Percentiles rank a stretch among this genome's conserved stretches.
These are phyloP conservation scores for Pyricularia grisea DNA, from an alignment of 2,329 filamentous ascomycete genomes.

Conservation along the genomic window DNA sequence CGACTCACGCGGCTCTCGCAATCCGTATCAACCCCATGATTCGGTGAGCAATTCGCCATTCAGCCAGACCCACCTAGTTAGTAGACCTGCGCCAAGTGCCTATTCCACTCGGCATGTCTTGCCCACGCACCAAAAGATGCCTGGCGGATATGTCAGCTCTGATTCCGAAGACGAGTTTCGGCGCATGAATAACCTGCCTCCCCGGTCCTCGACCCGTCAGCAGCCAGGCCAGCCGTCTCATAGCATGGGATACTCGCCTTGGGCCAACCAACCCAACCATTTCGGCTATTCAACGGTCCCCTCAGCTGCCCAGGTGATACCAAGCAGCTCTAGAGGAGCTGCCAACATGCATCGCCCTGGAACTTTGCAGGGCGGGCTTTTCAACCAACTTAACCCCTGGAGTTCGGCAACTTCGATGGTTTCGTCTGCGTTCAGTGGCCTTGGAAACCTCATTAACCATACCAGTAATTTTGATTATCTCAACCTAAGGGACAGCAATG, in stretches of 20 bases:
- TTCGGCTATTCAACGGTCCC: neutral
- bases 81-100: neutral
- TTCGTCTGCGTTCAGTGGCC: neutral
- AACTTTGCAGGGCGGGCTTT: neutral
- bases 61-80: neutral
- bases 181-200: neutral
- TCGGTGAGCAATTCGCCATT: neutral
- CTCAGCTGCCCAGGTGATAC: neutral
- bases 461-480: constrained; percentile 18
- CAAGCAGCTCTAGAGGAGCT: neutral
- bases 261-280: neutral
- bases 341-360: neutral
- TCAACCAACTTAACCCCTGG: neutral
- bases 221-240: neutral
- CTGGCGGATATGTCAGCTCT: neutral
- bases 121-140: neutral
- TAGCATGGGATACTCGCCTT: neutral
- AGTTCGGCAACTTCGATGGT: neutral
- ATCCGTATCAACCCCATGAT: neutral
- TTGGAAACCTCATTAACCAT: neutral
- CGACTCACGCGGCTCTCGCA: neutral
- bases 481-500: constrained; percentile 23
- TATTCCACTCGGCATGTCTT: neutral
- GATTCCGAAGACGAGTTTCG: constrained; percentile 1
- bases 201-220: neutral